Percentiles rank a stretch among this genome's conserved stretches.
Evolutionary conservation across 2,329 filamentous ascomycete species (phyloP).

Genomic region (Penicillium sp.): DNA sequence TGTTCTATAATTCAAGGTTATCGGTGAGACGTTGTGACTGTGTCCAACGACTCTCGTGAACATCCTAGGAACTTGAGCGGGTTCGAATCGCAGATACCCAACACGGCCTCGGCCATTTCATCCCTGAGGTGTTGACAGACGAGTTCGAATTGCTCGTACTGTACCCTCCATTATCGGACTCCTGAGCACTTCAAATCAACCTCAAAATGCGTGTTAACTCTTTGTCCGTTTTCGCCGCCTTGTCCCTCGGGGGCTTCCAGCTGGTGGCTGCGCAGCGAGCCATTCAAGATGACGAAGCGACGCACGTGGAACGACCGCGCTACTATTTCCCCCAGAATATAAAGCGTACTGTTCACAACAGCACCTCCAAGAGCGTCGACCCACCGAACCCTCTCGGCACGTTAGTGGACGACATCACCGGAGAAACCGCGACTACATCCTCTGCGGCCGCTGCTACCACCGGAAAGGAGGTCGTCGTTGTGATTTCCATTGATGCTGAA

Average conservation of each 20-base stretch:
- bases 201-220: slow-evolving; percentile 32
- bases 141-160: slow-evolving; percentile 16
- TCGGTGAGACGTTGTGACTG: slow-evolving; percentile 13
- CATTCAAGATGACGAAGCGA: slow-evolving; percentile 21
- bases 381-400: neutral
- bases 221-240: slow-evolving; percentile 32
- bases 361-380: neutral
- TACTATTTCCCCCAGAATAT: slow-evolving; percentile 37
- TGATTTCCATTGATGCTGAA: slow-evolving; percentile 18
- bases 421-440: neutral
- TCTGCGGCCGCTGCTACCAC: neutral
- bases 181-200: slow-evolving; percentile 1
- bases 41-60: slow-evolving; percentile 7
- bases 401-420: neutral
- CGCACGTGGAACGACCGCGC: slow-evolving; percentile 33
- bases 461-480: slow-evolving; percentile 21
- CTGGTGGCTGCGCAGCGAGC: slow-evolving; percentile 29
- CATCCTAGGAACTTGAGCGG: neutral
- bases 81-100: neutral
- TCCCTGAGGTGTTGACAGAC: slow-evolving; percentile 19
- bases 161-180: slow-evolving; percentile 14
- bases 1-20: slow-evolving; percentile 1
- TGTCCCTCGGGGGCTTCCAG: slow-evolving; percentile 35
- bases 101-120: neutral
- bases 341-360: slow-evolving; percentile 24